Base-by-base conservation (phyloP, 805 yeast species). In the Kluyveromyces starmeri region DNA sequence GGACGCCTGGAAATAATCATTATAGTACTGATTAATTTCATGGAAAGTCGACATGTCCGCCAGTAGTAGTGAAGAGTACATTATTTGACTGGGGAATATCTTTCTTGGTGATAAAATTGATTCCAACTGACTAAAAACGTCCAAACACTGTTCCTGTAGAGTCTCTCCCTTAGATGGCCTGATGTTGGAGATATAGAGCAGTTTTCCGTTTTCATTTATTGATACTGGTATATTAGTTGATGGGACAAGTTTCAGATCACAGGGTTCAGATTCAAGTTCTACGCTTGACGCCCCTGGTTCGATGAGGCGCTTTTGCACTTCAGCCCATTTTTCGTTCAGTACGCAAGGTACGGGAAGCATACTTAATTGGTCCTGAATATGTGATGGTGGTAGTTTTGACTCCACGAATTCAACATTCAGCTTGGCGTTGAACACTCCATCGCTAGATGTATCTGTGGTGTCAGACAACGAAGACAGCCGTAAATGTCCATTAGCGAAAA, bases 351-450 rank as follows among this genome's bases (percentile, higher is more conserved):
- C 34, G 6, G 54, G 50, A 19, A 71, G 73, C 11, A 46, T 46
- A 6, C 62, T 67, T 16, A 78, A 43, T 1, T 46, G 37, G 0
- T 32, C 20, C 23, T 48, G 41, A 20, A 43, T 43, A 11, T 48
- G 54, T 0, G 32, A 42, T 1, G 44, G 44, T 11, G 33, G 18
- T 14, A 30, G 15, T 12, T 9, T 18, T 13, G 15, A 16, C 11
- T 17, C 19, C 10, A 33, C 27, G 17, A 68, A 64, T 22, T 68
- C 63, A 4, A 78, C 85, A 28, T 64, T 52, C 31, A 83, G 54
- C 28, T 65, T 68, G 43, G 83, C 60, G 46, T 79, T 84, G 46
- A 72, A 75, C 1, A 86, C 95, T 41, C 79, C 88, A 47, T 75
- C 86, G 34, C 63, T 67, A 2, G 43, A 39, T 1, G 44, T 47